These are phyloP conservation scores for Monosporozyma aquatica DNA, from an alignment of 805 yeast species.

Conservation along the genomic window DNA sequence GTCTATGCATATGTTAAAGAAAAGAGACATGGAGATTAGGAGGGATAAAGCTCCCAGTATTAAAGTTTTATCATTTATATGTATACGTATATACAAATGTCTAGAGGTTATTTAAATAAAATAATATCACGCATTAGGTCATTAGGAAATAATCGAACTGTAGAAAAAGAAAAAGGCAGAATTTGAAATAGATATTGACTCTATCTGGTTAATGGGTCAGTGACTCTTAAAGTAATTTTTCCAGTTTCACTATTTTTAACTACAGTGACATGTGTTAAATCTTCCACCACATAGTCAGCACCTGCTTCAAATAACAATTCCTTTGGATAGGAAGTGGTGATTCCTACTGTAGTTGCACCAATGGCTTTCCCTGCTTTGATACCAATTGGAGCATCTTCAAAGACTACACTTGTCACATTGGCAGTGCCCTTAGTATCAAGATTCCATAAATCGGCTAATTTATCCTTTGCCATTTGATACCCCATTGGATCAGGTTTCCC, in stretches of 20 bases:
- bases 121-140: no score
- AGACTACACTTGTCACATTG: conserved; percentile 41
- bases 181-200: neutral
- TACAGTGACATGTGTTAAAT: conserved; percentile 34
- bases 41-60: no score
- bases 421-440: conserved; percentile 9
- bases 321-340: conserved; percentile 62
- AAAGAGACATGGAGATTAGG: no score
- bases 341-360: conserved; percentile 68
- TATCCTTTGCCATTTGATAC: conserved; percentile 47
- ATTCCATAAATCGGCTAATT: conserved; percentile 37
- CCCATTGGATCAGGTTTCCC: conserved; percentile 85
- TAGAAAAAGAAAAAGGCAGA: neutral
- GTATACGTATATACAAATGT: no score
- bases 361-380: conserved; percentile 68
- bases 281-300: conserved; percentile 69
- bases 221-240: conserved; percentile 8
- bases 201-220: conserved; percentile 5
- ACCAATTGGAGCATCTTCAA: conserved; percentile 84
- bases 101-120: no score
- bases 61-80: no score
- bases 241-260: conserved; percentile 6
- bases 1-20: no score
- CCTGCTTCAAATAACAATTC: conserved; percentile 58
- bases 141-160: neutral